These are phyloP conservation scores for Plenodomus tracheiphilus DNA, from an alignment of 2,329 filamentous ascomycete species.

Conservation along the genomic window DNA sequence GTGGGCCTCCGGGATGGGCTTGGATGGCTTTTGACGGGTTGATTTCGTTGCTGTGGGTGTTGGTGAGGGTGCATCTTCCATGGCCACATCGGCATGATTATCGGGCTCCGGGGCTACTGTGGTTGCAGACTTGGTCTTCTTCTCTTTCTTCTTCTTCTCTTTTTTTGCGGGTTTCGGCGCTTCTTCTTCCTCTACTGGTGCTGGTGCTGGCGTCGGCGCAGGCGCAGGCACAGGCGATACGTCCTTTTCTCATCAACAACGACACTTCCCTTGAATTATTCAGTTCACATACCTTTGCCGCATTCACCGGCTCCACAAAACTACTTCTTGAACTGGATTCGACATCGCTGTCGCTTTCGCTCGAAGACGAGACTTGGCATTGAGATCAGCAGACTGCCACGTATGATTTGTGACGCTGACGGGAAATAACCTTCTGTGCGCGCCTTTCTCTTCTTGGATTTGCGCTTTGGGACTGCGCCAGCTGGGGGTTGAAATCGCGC, in stretches of 20 bases:
- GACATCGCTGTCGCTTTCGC: constrained; percentile 37
- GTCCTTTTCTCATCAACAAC: constrained; percentile 6
- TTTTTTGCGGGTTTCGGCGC: constrained; percentile 1
- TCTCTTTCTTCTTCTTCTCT: constrained; percentile 11
- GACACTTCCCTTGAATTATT: no score
- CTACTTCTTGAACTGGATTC: constrained; percentile 5
- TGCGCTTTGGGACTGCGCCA: constrained; percentile 27
- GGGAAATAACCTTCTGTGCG: constrained; percentile 32
- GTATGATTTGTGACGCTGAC: background rate
- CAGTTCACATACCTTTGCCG: constrained; percentile 1
- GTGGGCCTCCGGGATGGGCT: constrained; percentile 4
- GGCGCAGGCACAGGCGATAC: constrained; percentile 1
- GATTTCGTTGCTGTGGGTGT: constrained; percentile 5
- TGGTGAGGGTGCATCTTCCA: constrained; percentile 20
- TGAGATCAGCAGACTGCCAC: constrained; percentile 2
- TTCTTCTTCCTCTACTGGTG: constrained; percentile 3
- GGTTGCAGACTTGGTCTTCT: constrained; percentile 13
- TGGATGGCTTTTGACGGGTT: background rate
- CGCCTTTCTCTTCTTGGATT: constrained; percentile 34
- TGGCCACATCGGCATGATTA: constrained; percentile 17
- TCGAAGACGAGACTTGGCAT: constrained; percentile 35
- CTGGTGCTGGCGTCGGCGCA: no score
- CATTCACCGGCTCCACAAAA: constrained; percentile 1
- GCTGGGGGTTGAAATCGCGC: constrained; percentile 21
- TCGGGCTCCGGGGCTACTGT: background rate